These are phyloP conservation scores for Malus hybrid DNA, from an alignment of 331 rosid species.

Conservation along the genomic window DNA sequence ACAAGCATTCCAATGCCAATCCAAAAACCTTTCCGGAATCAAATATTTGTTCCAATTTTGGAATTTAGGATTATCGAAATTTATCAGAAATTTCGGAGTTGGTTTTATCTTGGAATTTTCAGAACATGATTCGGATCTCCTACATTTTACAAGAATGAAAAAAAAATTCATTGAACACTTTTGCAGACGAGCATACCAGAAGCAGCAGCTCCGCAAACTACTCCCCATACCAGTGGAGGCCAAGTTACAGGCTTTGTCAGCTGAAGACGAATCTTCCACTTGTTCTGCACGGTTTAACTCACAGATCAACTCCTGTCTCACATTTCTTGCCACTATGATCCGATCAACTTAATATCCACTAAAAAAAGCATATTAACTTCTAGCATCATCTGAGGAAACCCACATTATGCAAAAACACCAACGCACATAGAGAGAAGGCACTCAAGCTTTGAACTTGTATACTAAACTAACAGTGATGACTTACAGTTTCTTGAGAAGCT, in stretches of 20 bases:
- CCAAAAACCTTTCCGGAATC: too few relatives aligned
- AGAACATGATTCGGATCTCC: too few relatives aligned
- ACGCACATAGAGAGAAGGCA: background rate
- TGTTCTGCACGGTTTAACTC: conserved; percentile 55
- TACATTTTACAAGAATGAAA: too few relatives aligned
- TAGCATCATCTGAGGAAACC: background rate
- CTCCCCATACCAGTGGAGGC: conserved; percentile 99
- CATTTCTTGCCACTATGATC: background rate
- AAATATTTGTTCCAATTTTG: too few relatives aligned
- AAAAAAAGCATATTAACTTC: background rate
- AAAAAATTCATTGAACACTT: too few relatives aligned
- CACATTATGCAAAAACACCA: background rate
- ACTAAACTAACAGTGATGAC: conserved; percentile 6
- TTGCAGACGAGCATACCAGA: conserved; percentile 46
- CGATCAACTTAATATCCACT: background rate
- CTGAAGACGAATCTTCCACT: conserved; percentile 97
- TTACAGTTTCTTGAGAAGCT: conserved; percentile 86
- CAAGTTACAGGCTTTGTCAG: conserved; percentile 97
- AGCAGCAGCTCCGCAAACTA: conserved; percentile 97
- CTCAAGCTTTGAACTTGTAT: background rate
- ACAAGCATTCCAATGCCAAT: too few relatives aligned
- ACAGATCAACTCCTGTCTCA: background rate
- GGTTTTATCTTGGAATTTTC: too few relatives aligned
- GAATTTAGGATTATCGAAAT: too few relatives aligned
- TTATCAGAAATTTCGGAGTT: too few relatives aligned